A percentile compares a stretch with the other conserved stretches of the same genome.
phyloP scores from a whole-genome alignment of 768 basidiomycete genomes.

The Collybia nuda region DNA sequence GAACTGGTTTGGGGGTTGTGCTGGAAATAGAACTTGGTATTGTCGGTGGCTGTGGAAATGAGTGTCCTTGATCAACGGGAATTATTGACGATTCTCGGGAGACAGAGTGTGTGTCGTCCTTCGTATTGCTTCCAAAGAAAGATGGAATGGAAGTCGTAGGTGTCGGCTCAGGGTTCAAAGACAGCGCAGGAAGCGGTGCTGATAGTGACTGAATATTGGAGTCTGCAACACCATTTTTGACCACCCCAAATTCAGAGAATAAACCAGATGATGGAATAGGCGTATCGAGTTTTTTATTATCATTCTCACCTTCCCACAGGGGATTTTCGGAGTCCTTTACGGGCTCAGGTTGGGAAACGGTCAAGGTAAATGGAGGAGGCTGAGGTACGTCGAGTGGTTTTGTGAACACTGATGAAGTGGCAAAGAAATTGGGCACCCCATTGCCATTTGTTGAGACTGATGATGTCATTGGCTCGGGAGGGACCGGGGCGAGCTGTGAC shows the following conservation, averaged over 20 bases:
- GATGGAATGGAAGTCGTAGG: no score
- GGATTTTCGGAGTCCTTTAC: conserved; percentile 41
- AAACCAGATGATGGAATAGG: conserved; percentile 3
- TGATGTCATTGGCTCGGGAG: not conserved
- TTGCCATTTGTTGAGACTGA: not conserved
- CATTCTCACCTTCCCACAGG: conserved; percentile 40
- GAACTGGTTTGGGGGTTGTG: conserved; percentile 12
- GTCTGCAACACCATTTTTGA: not conserved
- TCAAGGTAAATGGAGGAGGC: conserved; percentile 19
- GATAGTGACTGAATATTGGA: not conserved
- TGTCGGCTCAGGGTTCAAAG: not conserved
- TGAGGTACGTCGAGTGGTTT: conserved; percentile 33
- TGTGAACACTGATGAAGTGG: conserved; percentile 45
- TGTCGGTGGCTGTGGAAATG: conserved; percentile 9
- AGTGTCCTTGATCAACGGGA: not conserved
- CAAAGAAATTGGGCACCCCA: conserved; percentile 65
- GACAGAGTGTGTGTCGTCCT: not conserved
- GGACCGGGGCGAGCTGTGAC: not conserved
- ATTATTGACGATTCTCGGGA: not conserved
- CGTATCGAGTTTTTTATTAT: conserved; percentile 11
- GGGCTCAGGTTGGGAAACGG: conserved; percentile 21
- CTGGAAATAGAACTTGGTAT: not conserved
- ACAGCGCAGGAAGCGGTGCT: not conserved
- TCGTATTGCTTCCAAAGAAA: not conserved
- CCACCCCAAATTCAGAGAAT: not conserved